Percentiles rank a stretch among this genome's conserved stretches.
Conservation (phyloP, 805 yeast genomes). For the Teunomyces funiuensis region DNA sequence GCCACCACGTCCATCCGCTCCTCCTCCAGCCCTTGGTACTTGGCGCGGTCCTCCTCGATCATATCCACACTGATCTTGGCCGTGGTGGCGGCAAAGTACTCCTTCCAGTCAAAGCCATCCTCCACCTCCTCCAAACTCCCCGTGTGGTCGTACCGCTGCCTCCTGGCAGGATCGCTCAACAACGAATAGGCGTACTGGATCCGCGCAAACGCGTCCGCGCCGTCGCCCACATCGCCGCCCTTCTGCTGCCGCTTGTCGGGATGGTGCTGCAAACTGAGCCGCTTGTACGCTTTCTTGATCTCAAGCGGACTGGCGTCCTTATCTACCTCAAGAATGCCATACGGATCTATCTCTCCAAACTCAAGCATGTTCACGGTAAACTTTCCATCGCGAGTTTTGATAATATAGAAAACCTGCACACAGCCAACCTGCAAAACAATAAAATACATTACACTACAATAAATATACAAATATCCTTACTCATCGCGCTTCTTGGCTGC, state of each 20-base stretch:
- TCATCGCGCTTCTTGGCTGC: conserved; percentile 22
- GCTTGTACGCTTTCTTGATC: conserved; percentile 53
- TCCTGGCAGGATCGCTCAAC: conserved; percentile 55
- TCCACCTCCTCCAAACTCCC: conserved; percentile 52
- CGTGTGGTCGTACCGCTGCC: conserved; percentile 64
- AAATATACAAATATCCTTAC: conserved; percentile 8
- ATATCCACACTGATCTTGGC: conserved; percentile 58
- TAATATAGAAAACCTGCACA: neutral
- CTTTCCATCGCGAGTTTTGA: too few relatives aligned
- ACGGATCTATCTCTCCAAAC: conserved; percentile 50
- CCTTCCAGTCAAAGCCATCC: conserved; percentile 55
- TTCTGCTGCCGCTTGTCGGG: conserved; percentile 30
- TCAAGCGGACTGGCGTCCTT: conserved; percentile 46
- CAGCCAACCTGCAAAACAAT: conserved; percentile 2
- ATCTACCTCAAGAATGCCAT: conserved; percentile 48
- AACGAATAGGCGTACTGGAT: conserved; percentile 76
- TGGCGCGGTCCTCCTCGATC: conserved; percentile 66
- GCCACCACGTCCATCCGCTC: conserved; percentile 63
- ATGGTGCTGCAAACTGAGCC: conserved; percentile 23
- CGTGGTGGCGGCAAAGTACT: conserved; percentile 48
- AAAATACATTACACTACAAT: conserved; percentile 10
- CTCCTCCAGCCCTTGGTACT: conserved; percentile 62
- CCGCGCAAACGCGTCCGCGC: conserved; percentile 50
- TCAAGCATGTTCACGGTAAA: conserved; percentile 16
- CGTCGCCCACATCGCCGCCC: conserved; percentile 10